phyloP scores from a whole-genome alignment of 495 filamentous ascomycete species.

The Neurospora sp. region DNA sequence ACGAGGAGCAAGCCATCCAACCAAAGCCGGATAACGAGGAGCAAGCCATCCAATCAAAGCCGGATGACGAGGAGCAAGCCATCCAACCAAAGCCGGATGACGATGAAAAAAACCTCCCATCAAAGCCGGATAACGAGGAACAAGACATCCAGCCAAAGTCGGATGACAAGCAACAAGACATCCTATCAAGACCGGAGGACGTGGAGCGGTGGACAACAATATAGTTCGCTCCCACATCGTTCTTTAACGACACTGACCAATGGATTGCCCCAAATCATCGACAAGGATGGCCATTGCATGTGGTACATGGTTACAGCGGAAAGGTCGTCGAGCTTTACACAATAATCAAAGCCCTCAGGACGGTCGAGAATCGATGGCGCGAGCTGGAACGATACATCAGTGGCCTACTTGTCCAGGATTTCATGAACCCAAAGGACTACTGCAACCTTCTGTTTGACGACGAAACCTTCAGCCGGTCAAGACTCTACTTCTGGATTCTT shows the following conservation, averaged over 20 bases:
- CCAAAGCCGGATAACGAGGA: too few species aligned
- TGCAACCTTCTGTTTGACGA: conserved; percentile 5
- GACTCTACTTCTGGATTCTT: conserved; percentile 9
- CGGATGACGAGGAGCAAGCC: too few species aligned
- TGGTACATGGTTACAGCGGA: neutral
- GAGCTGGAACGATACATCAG: neutral
- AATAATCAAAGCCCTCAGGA: neutral
- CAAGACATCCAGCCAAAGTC: neutral
- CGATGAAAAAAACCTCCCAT: neutral
- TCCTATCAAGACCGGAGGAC: too few species aligned
- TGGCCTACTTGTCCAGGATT: neutral
- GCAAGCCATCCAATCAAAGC: too few species aligned
- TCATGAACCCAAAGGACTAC: neutral
- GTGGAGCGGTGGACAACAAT: neutral
- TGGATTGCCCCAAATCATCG: neutral
- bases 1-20: neutral
- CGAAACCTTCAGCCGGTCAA: conserved; percentile 6
- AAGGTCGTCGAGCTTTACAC: neutral
- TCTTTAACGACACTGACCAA: neutral
- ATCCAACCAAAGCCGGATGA: neutral
- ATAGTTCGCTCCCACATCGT: neutral
- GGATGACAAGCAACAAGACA: neutral
- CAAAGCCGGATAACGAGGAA: too few species aligned
- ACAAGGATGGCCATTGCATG: neutral
- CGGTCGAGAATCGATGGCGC: neutral